A percentile compares a stretch with the other conserved stretches of the same genome.
These are phyloP conservation scores for Halophytophthora polymorphica DNA, from an alignment of 352 stramenopile genomes.

Conservation along the genomic window DNA sequence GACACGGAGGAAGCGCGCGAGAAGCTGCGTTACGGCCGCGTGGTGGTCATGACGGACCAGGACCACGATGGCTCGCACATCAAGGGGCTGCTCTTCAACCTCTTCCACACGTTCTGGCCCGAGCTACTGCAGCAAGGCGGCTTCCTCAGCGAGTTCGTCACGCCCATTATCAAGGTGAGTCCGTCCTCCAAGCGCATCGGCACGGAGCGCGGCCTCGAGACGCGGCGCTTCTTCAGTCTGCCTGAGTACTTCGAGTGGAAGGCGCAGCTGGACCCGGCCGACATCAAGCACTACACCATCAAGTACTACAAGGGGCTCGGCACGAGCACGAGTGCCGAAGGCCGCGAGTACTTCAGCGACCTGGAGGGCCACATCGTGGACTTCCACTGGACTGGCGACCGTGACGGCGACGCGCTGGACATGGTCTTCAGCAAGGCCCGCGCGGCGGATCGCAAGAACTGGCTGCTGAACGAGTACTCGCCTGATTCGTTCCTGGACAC, in stretches of 20 bases:
- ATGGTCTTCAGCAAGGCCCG: conserved; percentile 99
- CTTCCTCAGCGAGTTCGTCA: conserved; percentile 99
- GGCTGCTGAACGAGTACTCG: conserved; percentile 89
- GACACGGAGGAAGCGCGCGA: conserved; percentile 85
- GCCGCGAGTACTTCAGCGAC: conserved; percentile 98
- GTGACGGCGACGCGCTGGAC: conserved; percentile 94
- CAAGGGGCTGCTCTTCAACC: conserved; percentile 99
- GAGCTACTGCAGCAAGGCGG: conserved; percentile 91
- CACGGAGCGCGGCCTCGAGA: conserved; percentile 68
- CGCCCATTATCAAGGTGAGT: conserved; percentile 97
- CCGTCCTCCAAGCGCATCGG: conserved; percentile 39
- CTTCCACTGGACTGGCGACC: conserved; percentile 69
- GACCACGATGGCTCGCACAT: conserved; percentile 99
- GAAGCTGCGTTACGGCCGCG: conserved; percentile 96
- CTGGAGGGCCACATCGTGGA: conserved; percentile 93
- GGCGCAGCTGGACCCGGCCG: conserved; percentile 36
- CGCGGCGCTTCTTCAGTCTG: conserved; percentile 95
- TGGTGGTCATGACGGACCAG: conserved; percentile 99
- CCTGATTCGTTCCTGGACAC: conserved; percentile 94
- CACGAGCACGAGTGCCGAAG: conserved; percentile 96
- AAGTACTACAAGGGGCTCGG: conserved; percentile 99
- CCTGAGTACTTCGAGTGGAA: conserved; percentile 97
- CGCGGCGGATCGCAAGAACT: conserved; percentile 95
- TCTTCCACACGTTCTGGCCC: conserved; percentile 99
- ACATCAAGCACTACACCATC: conserved; percentile 92